A percentile compares a stretch with the other conserved stretches of the same genome.
These are phyloP conservation scores for Austroboletus olivaceoglutinosus DNA, from an alignment of 1,284 basidiomycete species.

Conservation along the genomic window DNA sequence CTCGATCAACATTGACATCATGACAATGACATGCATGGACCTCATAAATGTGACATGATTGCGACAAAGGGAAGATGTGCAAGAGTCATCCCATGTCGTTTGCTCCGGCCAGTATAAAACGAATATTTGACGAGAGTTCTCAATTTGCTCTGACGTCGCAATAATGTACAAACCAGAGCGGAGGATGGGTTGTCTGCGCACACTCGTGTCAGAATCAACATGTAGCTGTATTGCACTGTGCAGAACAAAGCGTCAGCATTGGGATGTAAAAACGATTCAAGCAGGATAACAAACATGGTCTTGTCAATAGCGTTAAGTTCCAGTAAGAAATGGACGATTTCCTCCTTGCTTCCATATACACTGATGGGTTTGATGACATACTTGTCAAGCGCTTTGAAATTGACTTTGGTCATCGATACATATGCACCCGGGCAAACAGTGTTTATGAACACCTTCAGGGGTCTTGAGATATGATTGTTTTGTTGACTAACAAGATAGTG, in stretches of 20 bases:
- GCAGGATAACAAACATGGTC: slow-evolving; percentile 32
- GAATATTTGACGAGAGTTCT: no score
- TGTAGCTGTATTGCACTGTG: slow-evolving; percentile 21
- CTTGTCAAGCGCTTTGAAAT: slow-evolving; percentile 49
- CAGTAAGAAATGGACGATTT: slow-evolving; percentile 46
- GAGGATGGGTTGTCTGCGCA: slow-evolving; percentile 32
- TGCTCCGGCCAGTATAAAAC: no score
- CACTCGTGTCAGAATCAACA: slow-evolving; percentile 18
- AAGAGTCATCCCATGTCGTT: slow-evolving; percentile 55
- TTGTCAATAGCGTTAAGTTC: slow-evolving; percentile 37
- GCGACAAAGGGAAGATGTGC: slow-evolving; percentile 41
- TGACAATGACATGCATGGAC: slow-evolving; percentile 34
- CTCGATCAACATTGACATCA: not conserved
- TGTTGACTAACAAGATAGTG: slow-evolving; percentile 42
- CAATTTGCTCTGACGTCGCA: slow-evolving; percentile 10
- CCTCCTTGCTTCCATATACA: slow-evolving; percentile 51
- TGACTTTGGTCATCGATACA: slow-evolving; percentile 48
- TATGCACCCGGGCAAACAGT: slow-evolving; percentile 44
- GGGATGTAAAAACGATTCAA: fast-evolving
- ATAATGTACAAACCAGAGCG: slow-evolving; percentile 54
- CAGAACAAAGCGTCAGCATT: not conserved
- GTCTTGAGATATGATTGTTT: slow-evolving; percentile 54
- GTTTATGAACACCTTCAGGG: slow-evolving; percentile 45
- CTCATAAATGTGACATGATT: slow-evolving; percentile 63
- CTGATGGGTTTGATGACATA: no score